Conservation (phyloP, 164 flowering plant species). For the Taxillus chinensis region DNA sequence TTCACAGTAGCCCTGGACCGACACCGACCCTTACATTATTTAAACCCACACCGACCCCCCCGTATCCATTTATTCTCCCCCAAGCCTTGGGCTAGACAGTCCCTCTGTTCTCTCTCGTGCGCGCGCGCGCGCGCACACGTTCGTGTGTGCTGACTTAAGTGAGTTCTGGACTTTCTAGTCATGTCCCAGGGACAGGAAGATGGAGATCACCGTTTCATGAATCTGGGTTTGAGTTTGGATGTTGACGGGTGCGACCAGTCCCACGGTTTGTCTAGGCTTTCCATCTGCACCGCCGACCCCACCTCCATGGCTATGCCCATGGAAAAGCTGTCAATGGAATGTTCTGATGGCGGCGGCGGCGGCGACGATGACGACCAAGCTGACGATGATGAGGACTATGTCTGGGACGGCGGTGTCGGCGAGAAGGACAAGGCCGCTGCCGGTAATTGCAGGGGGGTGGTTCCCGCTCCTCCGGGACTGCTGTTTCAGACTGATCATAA, state of each 20-base stretch:
- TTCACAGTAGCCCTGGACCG: too few relatives aligned
- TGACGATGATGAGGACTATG: constrained; percentile 11
- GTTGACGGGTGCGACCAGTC: constrained; percentile 1
- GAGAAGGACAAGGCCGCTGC: constrained; percentile 16
- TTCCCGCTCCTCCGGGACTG: constrained; percentile 16
- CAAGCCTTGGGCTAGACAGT: too few relatives aligned
- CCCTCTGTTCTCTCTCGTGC: too few relatives aligned
- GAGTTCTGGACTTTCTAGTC: too few relatives aligned
- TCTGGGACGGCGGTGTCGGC: constrained; percentile 3
- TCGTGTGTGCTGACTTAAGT: too few relatives aligned
- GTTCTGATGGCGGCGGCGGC: constrained; percentile 30
- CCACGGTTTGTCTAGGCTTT: constrained; percentile 30
- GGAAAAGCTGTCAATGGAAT: constrained; percentile 35
- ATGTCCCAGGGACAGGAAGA: too few relatives aligned
- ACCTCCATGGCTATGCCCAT: constrained; percentile 4
- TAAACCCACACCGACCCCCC: too few relatives aligned
- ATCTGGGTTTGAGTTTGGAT: background rate
- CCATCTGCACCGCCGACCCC: constrained; percentile 27
- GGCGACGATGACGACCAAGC: constrained; percentile 40
- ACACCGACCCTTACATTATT: too few relatives aligned
- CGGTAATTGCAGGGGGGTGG: constrained; percentile 13
- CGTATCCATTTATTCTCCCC: too few relatives aligned
- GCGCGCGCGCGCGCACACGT: too few relatives aligned
- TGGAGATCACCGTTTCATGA: background rate
- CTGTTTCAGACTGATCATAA: too few relatives aligned